Evolutionary conservation across 2,329 filamentous ascomycete species (phyloP).

Genomic region (Ceratocystis variospora): DNA sequence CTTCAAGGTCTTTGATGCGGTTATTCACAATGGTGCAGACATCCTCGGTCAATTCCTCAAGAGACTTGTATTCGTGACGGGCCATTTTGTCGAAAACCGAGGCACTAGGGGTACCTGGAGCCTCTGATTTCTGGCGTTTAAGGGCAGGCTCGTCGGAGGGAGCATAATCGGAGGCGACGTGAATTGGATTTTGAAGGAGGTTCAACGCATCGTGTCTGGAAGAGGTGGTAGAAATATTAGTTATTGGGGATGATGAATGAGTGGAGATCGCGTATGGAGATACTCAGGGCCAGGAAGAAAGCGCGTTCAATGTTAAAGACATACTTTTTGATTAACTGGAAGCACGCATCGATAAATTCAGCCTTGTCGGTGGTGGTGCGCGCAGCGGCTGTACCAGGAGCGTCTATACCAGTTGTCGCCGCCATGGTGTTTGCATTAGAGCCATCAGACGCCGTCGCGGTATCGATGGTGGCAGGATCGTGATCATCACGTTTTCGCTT

Average conservation of each 20-base stretch:
- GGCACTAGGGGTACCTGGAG: conserved; percentile 26
- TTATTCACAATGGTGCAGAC: conserved; percentile 36
- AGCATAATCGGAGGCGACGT: conserved; percentile 41
- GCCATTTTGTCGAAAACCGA: conserved; percentile 43
- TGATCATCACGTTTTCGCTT: conserved; percentile 48
- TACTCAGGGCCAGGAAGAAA: background rate
- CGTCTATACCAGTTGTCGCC: conserved; percentile 22
- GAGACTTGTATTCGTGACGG: conserved; percentile 39
- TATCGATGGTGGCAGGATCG: background rate
- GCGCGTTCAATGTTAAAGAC: conserved; percentile 12
- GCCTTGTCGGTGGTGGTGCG: conserved; percentile 22
- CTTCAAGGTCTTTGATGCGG: conserved; percentile 36
- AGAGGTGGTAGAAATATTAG: background rate
- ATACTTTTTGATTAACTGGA: conserved; percentile 30
- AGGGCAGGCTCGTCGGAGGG: conserved; percentile 37
- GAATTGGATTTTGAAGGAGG: conserved; percentile 30
- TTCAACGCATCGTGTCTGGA: conserved; percentile 35
- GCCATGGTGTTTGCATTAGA: conserved; percentile 26
- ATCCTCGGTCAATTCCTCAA: conserved; percentile 53
- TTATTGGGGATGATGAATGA: background rate
- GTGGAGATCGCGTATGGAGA: background rate
- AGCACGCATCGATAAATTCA: conserved; percentile 29
- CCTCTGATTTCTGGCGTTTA: conserved; percentile 47
- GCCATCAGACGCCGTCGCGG: background rate
- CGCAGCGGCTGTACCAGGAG: background rate